Conservation (phyloP, 108 stramenopile genomes). For the Mayamaea pseudoterrestris region DNA sequence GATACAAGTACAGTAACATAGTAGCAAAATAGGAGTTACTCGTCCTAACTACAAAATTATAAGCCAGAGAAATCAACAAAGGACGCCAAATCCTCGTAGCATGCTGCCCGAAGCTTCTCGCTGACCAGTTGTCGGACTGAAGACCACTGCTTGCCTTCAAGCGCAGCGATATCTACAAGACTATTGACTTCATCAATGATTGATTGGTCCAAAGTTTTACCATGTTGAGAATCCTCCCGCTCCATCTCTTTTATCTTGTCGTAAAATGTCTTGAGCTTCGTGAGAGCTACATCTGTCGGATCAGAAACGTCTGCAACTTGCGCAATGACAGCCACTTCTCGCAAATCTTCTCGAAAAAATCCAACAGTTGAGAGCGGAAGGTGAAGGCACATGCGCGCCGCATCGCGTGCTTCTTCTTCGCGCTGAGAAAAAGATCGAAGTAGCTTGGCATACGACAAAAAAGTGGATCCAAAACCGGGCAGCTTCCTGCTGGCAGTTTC, state of each 20-base stretch:
- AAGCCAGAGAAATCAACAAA: conserved; percentile 30
- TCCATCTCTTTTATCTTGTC: conserved; percentile 61
- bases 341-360: conserved; percentile 29
- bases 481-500: conserved; percentile 69
- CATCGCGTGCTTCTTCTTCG: conserved; percentile 60
- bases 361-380: conserved; percentile 69
- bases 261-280: conserved; percentile 51
- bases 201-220: conserved; percentile 48
- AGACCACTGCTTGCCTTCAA: conserved; percentile 43
- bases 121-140: conserved; percentile 43
- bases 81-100: conserved; percentile 47
- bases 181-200: conserved; percentile 67
- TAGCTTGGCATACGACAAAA: conserved; percentile 58
- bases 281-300: conserved; percentile 36
- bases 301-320: conserved; percentile 29
- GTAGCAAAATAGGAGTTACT: background rate
- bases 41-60: background rate
- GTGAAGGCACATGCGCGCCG: conserved; percentile 63
- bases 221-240: background rate
- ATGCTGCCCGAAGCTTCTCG: conserved; percentile 42
- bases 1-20: too few relatives aligned
- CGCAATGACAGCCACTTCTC: conserved; percentile 44
- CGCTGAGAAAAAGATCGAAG: conserved; percentile 38
- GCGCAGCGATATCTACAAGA: conserved; percentile 45
- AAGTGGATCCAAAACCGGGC: conserved; percentile 62